Evolutionary conservation across 2,329 filamentous ascomycete genomes (phyloP).

Genomic region (Beauveria sp.): DNA sequence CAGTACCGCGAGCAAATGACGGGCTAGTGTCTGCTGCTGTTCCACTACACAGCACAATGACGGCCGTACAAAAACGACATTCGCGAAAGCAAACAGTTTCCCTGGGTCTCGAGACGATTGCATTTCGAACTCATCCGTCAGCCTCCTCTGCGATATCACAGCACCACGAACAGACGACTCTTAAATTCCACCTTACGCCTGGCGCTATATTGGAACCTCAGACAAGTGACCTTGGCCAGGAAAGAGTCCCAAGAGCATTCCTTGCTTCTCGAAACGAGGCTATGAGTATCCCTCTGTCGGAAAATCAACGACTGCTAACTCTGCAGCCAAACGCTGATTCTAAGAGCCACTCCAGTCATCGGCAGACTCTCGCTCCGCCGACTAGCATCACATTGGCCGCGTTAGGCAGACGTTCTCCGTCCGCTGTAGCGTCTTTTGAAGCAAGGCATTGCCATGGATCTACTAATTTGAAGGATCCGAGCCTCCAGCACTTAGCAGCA

Average conservation of each 20-base stretch:
- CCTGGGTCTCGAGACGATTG: not conserved
- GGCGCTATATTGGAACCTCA: not conserved
- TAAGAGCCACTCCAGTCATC: not conserved
- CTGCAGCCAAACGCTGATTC: not conserved
- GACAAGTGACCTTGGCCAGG: not conserved
- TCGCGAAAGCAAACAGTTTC: conserved; percentile 2
- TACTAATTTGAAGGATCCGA: conserved; percentile 10
- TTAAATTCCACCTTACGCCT: not conserved
- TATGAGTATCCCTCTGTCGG: not conserved
- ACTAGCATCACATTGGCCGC: not conserved
- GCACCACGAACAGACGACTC: not conserved
- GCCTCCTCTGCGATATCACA: not conserved
- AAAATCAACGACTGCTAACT: not conserved
- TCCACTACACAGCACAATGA: conserved; percentile 6
- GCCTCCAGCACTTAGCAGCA: conserved; percentile 25
- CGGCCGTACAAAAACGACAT: conserved; percentile 6
- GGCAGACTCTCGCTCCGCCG: not conserved
- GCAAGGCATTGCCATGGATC: not conserved
- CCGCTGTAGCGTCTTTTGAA: not conserved
- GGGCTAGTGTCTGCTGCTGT: not conserved
- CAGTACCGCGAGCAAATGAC: not conserved
- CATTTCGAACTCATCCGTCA: not conserved
- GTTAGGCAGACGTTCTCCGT: not conserved
- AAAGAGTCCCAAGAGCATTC: conserved; percentile 2
- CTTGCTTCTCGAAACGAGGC: not conserved